Base-by-base conservation (phyloP, 441 rosid genomes). In the Gossypium lobatum region DNA sequence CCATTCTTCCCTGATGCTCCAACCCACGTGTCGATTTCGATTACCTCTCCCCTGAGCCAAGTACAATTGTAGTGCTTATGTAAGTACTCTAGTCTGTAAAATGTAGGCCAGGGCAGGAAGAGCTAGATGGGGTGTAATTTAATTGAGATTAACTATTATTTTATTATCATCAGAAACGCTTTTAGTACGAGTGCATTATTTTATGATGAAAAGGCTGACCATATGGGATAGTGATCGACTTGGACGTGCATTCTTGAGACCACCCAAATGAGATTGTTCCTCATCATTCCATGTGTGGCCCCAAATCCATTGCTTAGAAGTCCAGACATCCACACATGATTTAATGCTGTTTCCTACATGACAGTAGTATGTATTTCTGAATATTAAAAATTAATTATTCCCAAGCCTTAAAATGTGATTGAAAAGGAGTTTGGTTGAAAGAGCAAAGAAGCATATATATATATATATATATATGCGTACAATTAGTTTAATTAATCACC, bases 271-370 rank as follows among this genome's bases (percentile, higher is more conserved):
- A 91, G 96, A 82, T 83, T 84, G 80, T 88, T 87, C 78, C 46
- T 87, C 84, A 80, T 75, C 93, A 88, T 91, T 66, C 87, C 93
- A 76, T 87, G 91, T 1, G 96, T 88, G 6, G 96, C 89, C 14
- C 93, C 96, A 18, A 91, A 88, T 58, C 96, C 96, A 76, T 91
- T 87, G 75, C 92, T 82, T 3, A 91, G 85, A 20, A 91, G 87
- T 73, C 96, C 93, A 0, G 96, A 91, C 88, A 91, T 84, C 96
- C 96, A 91, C 4, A 91, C 93, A 70, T 90, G 93, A 73, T 90
- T 90, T 75, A 90, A 61, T 42, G 96, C 93, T 0, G 93, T 86
- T 82, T 87, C 96, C 93, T 90, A 73, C 77, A 17, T 54, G 7
- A 13, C 16, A 46, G 4, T 11, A 13, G 52, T 46, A 46, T 46